phyloP scores from a whole-genome alignment of 345 rosid genomes.

The Aquilaria yunnanensis region DNA sequence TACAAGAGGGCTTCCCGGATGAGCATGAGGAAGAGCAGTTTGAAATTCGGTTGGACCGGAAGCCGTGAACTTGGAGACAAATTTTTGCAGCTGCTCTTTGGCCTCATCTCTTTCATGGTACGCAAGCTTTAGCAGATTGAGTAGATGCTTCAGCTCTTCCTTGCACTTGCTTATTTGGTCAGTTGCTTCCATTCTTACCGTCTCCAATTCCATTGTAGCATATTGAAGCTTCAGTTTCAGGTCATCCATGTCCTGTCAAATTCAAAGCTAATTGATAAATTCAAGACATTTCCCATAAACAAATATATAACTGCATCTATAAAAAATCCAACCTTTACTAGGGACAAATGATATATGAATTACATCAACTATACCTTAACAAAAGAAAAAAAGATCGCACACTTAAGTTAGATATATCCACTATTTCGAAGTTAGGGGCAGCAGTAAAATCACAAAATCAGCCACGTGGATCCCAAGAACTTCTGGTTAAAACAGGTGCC shows the following conservation, averaged over 20 bases:
- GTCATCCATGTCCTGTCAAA: slow-evolving; percentile 53
- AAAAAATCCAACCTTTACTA: not conserved
- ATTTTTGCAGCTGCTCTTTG: slow-evolving; percentile 48
- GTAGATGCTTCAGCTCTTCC: slow-evolving; percentile 39
- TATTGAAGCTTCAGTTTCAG: slow-evolving; percentile 63
- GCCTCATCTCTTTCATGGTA: slow-evolving; percentile 85
- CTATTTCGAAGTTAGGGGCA: slow-evolving; percentile 21
- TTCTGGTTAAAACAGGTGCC: slow-evolving; percentile 17
- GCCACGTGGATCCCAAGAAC: slow-evolving; percentile 14
- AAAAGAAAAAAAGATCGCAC: no score
- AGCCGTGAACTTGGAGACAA: slow-evolving; percentile 36
- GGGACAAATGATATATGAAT: no score
- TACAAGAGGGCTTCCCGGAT: slow-evolving; percentile 18
- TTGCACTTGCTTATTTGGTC: slow-evolving; percentile 47
- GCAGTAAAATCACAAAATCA: slow-evolving; percentile 19
- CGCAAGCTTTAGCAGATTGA: slow-evolving; percentile 51
- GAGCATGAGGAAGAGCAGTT: slow-evolving; percentile 12
- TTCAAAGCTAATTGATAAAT: slow-evolving; percentile 5
- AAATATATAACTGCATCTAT: slow-evolving; percentile 6
- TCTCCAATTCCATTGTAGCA: slow-evolving; percentile 51
- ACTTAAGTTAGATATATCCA: not conserved
- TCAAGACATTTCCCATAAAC: slow-evolving; percentile 1
- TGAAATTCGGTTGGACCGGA: slow-evolving; percentile 15
- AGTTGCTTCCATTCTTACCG: slow-evolving; percentile 51
- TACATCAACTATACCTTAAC: not conserved